Conservation (phyloP, 2,329 filamentous ascomycete species). For the Pochonia chlamydosporia region DNA sequence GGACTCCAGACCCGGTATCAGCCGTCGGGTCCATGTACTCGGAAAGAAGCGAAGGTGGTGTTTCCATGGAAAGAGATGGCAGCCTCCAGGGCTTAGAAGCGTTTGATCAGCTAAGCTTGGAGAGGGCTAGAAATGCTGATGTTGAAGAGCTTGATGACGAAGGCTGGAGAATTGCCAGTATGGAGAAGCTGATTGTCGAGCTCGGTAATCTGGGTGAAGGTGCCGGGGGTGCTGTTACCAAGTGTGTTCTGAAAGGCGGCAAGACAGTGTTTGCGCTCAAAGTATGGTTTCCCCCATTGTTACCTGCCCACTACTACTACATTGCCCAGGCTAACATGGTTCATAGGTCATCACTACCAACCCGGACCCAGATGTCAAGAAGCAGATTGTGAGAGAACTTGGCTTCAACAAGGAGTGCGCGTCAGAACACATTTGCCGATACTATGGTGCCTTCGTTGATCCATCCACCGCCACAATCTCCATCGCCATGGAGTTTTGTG, state of each 20-base stretch:
- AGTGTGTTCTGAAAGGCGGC: constrained; percentile 80
- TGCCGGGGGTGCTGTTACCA: constrained; percentile 90
- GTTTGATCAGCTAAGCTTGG: constrained; percentile 74
- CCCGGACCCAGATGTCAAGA: constrained; percentile 95
- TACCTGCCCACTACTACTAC: background rate
- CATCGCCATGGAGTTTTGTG: constrained; percentile 98
- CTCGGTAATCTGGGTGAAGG: constrained; percentile 88
- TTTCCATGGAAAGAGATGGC: constrained; percentile 74
- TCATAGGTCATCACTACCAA: constrained; percentile 91
- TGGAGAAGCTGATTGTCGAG: constrained; percentile 82
- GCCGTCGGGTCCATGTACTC: constrained; percentile 83
- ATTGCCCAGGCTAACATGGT: constrained; percentile 13
- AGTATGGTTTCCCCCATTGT: constrained; percentile 42
- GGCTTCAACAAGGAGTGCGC: constrained; percentile 98
- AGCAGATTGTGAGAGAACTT: constrained; percentile 93
- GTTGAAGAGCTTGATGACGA: constrained; percentile 94
- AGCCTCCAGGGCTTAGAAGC: constrained; percentile 72
- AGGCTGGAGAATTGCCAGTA: constrained; percentile 88
- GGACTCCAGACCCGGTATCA: constrained; percentile 78
- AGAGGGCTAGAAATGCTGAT: constrained; percentile 78
- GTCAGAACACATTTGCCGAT: constrained; percentile 92
- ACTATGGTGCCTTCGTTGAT: constrained; percentile 96
- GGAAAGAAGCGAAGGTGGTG: constrained; percentile 68
- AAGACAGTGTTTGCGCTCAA: constrained; percentile 96
- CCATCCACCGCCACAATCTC: constrained; percentile 94